phyloP scores from a whole-genome alignment of 139 green algal genomes.

The Auxenochlorella protothecoides region DNA sequence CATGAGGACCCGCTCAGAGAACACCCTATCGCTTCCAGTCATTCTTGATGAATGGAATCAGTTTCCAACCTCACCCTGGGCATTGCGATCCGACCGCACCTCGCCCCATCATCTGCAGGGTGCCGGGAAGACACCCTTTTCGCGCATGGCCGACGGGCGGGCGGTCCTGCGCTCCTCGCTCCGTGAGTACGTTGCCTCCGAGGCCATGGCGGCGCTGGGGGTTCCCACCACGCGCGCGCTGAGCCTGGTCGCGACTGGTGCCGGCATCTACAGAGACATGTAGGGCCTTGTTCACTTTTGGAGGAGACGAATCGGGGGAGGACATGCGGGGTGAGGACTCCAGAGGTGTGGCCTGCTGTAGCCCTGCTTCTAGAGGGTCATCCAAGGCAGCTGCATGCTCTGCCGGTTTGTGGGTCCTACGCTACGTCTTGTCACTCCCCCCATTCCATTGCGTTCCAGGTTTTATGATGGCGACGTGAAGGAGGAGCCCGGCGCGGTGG shows the following conservation, averaged over 20 bases:
- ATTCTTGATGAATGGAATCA: no score
- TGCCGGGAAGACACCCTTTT: constrained; percentile 89
- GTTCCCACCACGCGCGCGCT: constrained; percentile 89
- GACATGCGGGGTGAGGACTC: no score
- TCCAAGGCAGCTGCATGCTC: no score
- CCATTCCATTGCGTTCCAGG: not conserved
- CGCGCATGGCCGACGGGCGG: constrained; percentile 69
- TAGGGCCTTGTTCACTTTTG: constrained; percentile 53
- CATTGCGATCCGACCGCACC: no score
- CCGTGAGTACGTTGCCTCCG: constrained; percentile 75
- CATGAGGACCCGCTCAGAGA: no score
- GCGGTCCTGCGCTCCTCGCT: constrained; percentile 81
- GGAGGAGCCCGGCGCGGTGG: constrained; percentile 63
- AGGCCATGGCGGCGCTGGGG: constrained; percentile 78
- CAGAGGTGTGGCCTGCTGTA: not conserved
- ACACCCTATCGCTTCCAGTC: no score
- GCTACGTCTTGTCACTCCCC: no score
- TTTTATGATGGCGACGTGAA: constrained; percentile 48
- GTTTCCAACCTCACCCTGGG: no score
- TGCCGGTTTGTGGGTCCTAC: no score
- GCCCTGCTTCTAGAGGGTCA: no score
- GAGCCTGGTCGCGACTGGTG: constrained; percentile 69
- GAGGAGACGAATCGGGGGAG: no score
- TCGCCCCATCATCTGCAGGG: constrained; percentile 30
- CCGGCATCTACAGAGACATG: constrained; percentile 57